Base-by-base conservation (phyloP, 2,329 filamentous ascomycete species). In the Fusarium sp. region DNA sequence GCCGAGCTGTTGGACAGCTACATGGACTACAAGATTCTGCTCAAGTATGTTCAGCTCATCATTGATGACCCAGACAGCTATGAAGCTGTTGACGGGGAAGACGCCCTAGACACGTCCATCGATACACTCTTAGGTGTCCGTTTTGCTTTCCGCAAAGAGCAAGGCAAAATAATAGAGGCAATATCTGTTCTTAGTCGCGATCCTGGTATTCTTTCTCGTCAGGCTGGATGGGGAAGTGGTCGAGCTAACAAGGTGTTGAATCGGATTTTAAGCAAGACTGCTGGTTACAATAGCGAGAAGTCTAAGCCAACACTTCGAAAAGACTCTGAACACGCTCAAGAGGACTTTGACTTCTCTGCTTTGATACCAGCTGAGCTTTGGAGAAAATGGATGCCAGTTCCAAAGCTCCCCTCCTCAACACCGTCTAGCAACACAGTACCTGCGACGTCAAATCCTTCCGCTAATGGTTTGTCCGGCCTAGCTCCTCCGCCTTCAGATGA, bases 21-120 rank as follows among this genome's bases (percentile, higher is more conserved):
- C 5, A 52, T 52, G 49, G 49, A 52, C 19, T 52, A 52, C 26
- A 52, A 52, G 7, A 52, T 52, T 8, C 49, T 52, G 8, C 19
- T 52, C 4, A 52, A 52, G n/a, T 20, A 44, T 6, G 49, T 52
- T 2, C 49, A 52, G 28, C 39, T 41, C 15, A 43, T 43, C 5
- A 52, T 52, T 14, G 26, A 40, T 17, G 19, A 43, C 8, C 49
- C 43, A 8, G 43, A 46, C 5, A 32, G 8, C 26, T 46, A 46
- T 32, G 26, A 46, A 17, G 10, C 43, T 14, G 41, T 44, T 15
- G 26, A 32, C 4, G 30, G 30, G 14, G 6, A 46, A 13, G 37
- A 43, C 15, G 26, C 49, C 3, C 15, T 52, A 2, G 49, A 43
- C 14, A 52, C 37, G 2, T 32, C 39, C 6, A 19, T 43, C 10